Percentiles rank a stretch among this genome's conserved stretches.
phyloP scores from a whole-genome alignment of 2,329 filamentous ascomycete species.

The Calonectria pseudoturangicola region DNA sequence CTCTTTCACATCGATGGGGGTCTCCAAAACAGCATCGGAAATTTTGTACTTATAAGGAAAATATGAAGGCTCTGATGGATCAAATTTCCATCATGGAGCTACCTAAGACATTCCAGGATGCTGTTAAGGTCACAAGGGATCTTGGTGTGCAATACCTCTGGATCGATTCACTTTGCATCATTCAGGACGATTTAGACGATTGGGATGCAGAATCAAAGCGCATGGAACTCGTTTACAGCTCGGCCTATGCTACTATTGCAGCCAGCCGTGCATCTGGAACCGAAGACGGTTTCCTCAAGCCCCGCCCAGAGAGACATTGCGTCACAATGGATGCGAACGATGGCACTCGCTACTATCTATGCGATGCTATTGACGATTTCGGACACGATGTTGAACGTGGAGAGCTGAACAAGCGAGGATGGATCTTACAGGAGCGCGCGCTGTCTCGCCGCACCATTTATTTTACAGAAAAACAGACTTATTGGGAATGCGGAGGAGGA shows the following conservation, averaged over 20 bases:
- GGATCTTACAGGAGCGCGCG: conserved; percentile 41
- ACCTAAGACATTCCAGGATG: conserved; percentile 15
- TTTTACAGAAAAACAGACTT: conserved; percentile 44
- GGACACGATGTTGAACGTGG: conserved; percentile 38
- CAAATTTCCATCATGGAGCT: not conserved
- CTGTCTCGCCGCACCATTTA: conserved; percentile 46
- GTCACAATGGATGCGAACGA: conserved; percentile 22
- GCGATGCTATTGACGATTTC: conserved; percentile 45
- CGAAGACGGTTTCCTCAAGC: conserved; percentile 15
- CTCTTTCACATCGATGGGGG: conserved; percentile 3
- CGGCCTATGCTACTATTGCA: not conserved
- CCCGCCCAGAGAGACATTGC: conserved; percentile 23
- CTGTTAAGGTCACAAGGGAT: conserved; percentile 6
- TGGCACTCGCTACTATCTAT: conserved; percentile 30
- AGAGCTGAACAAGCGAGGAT: conserved; percentile 33
- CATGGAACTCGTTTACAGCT: conserved; percentile 9
- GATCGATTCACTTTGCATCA: conserved; percentile 34
- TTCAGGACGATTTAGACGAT: conserved; percentile 18
- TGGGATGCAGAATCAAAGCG: conserved; percentile 10
- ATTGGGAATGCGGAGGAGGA: conserved; percentile 47
- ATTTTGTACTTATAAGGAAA: not conserved
- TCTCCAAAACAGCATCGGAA: not conserved
- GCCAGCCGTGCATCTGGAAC: conserved; percentile 3
- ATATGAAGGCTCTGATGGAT: not conserved
- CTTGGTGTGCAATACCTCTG: conserved; percentile 16